Evolutionary conservation across 768 basidiomycete species (phyloP), one percentile per base, ranked within the genome.

Genomic region (Sarcodon aspratus): DNA sequence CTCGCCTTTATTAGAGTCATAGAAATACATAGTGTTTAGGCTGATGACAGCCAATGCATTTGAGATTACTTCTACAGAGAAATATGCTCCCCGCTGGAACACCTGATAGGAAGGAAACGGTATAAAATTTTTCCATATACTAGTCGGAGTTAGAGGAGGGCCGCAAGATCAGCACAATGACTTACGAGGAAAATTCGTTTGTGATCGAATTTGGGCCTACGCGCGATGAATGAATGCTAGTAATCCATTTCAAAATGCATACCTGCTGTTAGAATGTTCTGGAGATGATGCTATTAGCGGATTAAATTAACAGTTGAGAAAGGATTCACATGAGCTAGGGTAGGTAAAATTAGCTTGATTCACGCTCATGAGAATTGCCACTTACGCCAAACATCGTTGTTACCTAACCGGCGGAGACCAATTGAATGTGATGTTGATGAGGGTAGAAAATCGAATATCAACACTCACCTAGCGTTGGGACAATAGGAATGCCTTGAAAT

Each of bases 381-480:
- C 82, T 72, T 66, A 86, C 84, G 89, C 79, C 86, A 92, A 45
- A 94, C 75, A 68, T 94, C 91, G 63, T 94, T 94, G 64, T 94
- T 94, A 18, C 90, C 90, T 86, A 52, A 18, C 52, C 48, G 34
- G 8, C 48, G 34, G 13, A 31, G 12, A 43, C 46, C 38, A 37
- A 36, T 49, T 51, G 43, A 45, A 32, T 46, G 42, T 42, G 38
- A 50, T 21, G 43, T 33, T 13, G 44, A 38, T 38, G 49, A 34
- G 44, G 50, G 48, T 40, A 43, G 48, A 49, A 33, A n/a, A n/a
- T n/a, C n/a, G n/a, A n/a, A n/a, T n/a, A 27, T 42, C 32, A 17
- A 32, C 35, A 52, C 72, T 57, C 56, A 79, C 85, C 86, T 50
- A 96, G 68, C 64, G 78, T 85, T 3, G 90, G 88, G 21, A 94